These are phyloP conservation scores for Cordyceps farinosa DNA, from an alignment of 2,329 filamentous ascomycete species.

Conservation along the genomic window DNA sequence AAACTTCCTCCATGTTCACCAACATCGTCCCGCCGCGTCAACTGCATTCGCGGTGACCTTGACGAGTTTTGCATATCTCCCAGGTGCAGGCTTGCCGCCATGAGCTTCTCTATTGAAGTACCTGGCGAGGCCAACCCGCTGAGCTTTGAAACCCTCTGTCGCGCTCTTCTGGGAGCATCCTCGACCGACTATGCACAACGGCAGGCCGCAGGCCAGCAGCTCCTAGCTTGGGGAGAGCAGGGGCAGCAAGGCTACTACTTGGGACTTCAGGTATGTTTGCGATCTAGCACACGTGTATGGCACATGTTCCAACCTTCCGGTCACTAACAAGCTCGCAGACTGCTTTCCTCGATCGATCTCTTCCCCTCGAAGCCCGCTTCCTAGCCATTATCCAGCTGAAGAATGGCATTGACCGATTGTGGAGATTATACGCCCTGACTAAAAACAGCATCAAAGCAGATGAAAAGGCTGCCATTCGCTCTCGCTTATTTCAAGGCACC, in stretches of 20 bases:
- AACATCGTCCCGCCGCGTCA: not conserved
- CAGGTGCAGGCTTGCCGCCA: constrained; percentile 32
- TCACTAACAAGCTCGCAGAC: constrained; percentile 47
- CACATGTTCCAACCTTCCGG: not conserved
- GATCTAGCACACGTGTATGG: not conserved
- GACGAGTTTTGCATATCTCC: constrained; percentile 1
- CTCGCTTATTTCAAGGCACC: constrained; percentile 70
- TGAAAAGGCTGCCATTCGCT: constrained; percentile 75
- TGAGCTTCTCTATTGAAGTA: constrained; percentile 73
- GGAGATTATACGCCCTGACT: constrained; percentile 60
- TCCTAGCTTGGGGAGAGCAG: constrained; percentile 64
- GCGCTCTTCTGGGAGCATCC: constrained; percentile 60
- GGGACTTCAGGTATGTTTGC: constrained; percentile 57
- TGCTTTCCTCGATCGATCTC: constrained; percentile 74
- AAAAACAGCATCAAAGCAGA: constrained; percentile 66
- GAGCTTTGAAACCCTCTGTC: constrained; percentile 59
- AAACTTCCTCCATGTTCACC: constrained; percentile 16
- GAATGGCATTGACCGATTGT: constrained; percentile 93
- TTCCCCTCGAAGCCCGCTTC: constrained; percentile 77
- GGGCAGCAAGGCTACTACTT: constrained; percentile 60
- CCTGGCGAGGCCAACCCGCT: constrained; percentile 76
- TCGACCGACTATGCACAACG: constrained; percentile 60
- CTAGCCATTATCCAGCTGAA: constrained; percentile 92
- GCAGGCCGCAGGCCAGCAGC: constrained; percentile 66
- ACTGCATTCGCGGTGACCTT: not conserved